These are phyloP conservation scores for Nigrospora sphaerica DNA, from an alignment of 2,329 filamentous ascomycete species.

Conservation along the genomic window DNA sequence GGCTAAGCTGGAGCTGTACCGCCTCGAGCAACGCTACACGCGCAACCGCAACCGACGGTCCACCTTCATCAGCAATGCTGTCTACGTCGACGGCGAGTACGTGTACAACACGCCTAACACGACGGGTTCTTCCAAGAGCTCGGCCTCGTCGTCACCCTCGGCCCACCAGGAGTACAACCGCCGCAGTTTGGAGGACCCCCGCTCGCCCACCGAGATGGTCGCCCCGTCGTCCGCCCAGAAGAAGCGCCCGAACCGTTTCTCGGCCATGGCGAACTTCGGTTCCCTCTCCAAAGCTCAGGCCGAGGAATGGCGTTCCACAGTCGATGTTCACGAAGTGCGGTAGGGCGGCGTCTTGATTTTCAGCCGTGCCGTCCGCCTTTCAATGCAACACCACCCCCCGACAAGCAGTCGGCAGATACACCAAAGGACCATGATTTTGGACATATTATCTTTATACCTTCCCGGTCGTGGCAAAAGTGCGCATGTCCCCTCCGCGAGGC, in stretches of 20 bases:
- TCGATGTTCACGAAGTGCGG: slow-evolving; percentile 12
- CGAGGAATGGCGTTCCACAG: slow-evolving; percentile 31
- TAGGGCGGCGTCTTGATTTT: slow-evolving; percentile 1
- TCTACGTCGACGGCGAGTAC: slow-evolving; percentile 95
- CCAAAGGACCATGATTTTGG: not conserved
- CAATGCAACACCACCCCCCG: not conserved
- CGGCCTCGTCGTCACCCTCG: slow-evolving; percentile 16
- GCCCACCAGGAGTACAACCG: slow-evolving; percentile 12
- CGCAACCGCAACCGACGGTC: slow-evolving; percentile 79
- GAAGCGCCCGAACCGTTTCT: slow-evolving; percentile 48
- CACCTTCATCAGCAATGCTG: slow-evolving; percentile 80
- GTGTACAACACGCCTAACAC: slow-evolving; percentile 63
- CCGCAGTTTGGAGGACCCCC: slow-evolving; percentile 19
- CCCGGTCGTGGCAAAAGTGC: not conserved
- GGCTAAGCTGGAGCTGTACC: slow-evolving; percentile 79
- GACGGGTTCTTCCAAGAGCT: slow-evolving; percentile 48
- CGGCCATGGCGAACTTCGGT: slow-evolving; percentile 49
- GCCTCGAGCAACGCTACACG: slow-evolving; percentile 91
- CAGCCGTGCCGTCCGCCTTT: not conserved
- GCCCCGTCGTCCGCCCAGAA: slow-evolving; percentile 26
- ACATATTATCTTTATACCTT: slow-evolving; percentile 2
- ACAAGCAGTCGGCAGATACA: not conserved
- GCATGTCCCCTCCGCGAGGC: not conserved
- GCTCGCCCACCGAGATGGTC: slow-evolving; percentile 12
- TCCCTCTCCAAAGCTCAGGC: slow-evolving; percentile 25